Base-by-base conservation (phyloP, 352 stramenopile species). In the Phytopythium helicoides region DNA sequence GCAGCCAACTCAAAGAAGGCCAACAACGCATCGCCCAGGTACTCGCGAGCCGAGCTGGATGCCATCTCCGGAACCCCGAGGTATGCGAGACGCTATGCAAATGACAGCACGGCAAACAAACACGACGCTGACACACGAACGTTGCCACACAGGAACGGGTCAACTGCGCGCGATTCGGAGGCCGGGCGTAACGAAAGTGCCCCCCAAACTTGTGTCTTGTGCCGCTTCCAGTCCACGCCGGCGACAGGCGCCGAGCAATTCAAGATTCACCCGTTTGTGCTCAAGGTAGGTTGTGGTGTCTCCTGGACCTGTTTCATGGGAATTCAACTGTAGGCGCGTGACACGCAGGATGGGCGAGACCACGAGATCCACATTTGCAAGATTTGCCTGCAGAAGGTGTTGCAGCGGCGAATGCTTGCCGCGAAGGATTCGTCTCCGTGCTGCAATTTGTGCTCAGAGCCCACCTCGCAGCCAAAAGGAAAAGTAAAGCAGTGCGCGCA, bases 221-320 rank as follows among this genome's bases (percentile, higher is more conserved):
- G 79, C 40, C 64, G 64, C 18, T 63, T 65, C 15, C 62, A 72
- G 36, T 64, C 40, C 23, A 62, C 65, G 23, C 47, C 46, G 7
- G 53, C 64, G 19, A 54, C 18, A 19, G 22, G 39, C 0, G 51
- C 59, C 8, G 60, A 63, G 41, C 73, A 33, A 33, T 33, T 86
- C 35, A 55, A 77, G 16, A 81, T 78, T 37, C 79, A 89, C 50
- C 79, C 79, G 23, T 89, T 87, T 26, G 71, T 89, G n/a, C 74
- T 89, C 15, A 77, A 89, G 72, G 78, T 87, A 40, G 15, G 60
- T 18, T 44, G 8, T 38, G 31, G 6, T 58, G 16, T 3, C n/a
- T 16, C 6, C 41, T 4, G 23, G 10, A 28, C n/a, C n/a, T 58
- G 21, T 52, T 23, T 9, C 5, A 10, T 33, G 28, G 5, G 9